Conservation (phyloP, 1,284 basidiomycete genomes). For the Trichosporon sp. region DNA sequence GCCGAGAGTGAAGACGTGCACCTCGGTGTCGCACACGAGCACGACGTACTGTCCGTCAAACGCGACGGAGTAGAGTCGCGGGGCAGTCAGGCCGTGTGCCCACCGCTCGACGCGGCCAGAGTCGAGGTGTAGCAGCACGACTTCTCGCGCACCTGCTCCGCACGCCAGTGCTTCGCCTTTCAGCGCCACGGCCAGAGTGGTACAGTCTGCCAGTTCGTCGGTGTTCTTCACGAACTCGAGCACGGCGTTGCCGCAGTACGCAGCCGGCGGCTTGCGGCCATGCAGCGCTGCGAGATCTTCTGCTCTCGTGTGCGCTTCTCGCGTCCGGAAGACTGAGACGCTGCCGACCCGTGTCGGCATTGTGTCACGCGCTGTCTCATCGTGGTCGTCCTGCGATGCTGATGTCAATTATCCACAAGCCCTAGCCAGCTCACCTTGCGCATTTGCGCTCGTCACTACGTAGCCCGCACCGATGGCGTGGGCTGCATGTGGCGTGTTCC, state of each 20-base stretch:
- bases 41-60: not conserved
- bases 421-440: not conserved
- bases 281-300: not conserved
- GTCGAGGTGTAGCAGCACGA: not conserved
- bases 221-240: not conserved
- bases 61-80: not conserved
- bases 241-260: not conserved
- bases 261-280: not conserved
- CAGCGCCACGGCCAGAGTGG: not conserved
- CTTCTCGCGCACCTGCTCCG: not conserved
- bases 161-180: not conserved
- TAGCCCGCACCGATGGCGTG: not conserved
- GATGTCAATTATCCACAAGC: not conserved
- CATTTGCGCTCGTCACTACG: not conserved
- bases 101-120: not conserved
- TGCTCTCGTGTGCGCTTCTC: not conserved
- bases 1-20: not conserved
- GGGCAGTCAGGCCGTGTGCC: not conserved
- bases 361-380: not conserved
- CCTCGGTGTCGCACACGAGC: not conserved
- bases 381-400: not conserved
- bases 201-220: not conserved
- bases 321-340: not conserved
- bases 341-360: not conserved
- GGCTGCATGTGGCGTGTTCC: not conserved